Base-by-base conservation (phyloP, 352 stramenopile genomes). In the Poterioochromonas sp. region DNA sequence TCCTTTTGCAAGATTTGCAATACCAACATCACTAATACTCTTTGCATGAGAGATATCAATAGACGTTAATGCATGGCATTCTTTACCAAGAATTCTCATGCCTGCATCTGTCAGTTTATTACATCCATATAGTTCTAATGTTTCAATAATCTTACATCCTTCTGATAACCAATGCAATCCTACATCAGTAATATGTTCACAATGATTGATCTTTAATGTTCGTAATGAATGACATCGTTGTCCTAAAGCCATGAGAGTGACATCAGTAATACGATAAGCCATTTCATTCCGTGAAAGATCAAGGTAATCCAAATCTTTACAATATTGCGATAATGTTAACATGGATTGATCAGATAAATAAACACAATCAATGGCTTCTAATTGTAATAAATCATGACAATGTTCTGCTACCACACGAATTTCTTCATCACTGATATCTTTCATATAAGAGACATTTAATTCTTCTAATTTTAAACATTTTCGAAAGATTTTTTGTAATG, bases 131-230 rank as follows among this genome's bases (percentile, higher is more conserved):
- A 74, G 53, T 1, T 74, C 65, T 12, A 74, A 35, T 22, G 12
- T 8, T 54, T 74, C 65, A 37, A 74, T 51, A 12, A 35, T 8
- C 11, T 39, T 34, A 54, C 65, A 74, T 39, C 65, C 65, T 58
- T 58, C 41, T 34, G 40, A 29, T n/a, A 74, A 39, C 65, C 65
- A 74, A 12, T 5, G 3, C 43, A 74, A 54, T 29, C 65, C 65
- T 26, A 74, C 65, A 54, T 74, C 65, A 40, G 65, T 44, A 18
- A 74, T 54, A n/a, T 53, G 20, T 44, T 74, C 65, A 35, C 65
- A 74, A 58, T 35, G 1, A 39, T 74, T 74, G 0, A 74, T 2
- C 1, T n/a, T 2, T 37, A 74, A 35, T 35, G 11, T 26, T 40
- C 40, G 37, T 34, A 74, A 54, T 11, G 65, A 51, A 18, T 26